Conservation (phyloP, 2,329 filamentous ascomycete species). For the Apiospora marii region DNA sequence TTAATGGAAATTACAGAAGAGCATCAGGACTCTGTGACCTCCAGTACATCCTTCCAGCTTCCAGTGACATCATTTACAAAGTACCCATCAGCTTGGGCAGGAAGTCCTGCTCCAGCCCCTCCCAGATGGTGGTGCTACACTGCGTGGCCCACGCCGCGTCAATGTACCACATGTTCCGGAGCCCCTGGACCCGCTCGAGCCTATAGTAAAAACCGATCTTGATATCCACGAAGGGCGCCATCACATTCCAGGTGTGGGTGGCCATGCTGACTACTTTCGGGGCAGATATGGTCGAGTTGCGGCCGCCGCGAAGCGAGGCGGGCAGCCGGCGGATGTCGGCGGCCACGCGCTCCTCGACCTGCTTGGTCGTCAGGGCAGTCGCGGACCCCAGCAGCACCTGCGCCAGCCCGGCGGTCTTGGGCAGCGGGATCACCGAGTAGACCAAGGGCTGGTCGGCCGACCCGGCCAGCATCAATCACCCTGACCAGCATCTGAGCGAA, state of each 20-base stretch:
- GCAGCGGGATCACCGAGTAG: background rate
- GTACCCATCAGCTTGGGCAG: background rate
- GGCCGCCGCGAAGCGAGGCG: background rate
- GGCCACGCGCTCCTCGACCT: background rate
- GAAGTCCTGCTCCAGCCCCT: conserved; percentile 1
- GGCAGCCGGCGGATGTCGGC: background rate
- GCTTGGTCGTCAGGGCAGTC: background rate
- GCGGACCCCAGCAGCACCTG: background rate
- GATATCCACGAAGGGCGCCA: conserved; percentile 3
- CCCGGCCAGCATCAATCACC: no score
- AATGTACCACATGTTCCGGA: conserved; percentile 9
- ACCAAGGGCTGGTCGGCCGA: background rate
- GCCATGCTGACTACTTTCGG: background rate
- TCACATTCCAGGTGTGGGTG: background rate
- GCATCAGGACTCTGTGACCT: background rate
- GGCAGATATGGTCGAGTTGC: background rate
- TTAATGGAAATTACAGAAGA: background rate
- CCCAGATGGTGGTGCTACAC: conserved; percentile 17
- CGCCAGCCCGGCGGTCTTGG: background rate
- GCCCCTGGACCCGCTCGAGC: background rate
- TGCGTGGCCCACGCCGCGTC: background rate
- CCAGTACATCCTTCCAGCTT: background rate
- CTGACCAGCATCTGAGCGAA: no score
- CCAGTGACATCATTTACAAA: background rate
- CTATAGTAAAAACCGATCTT: background rate